Conservation (phyloP, 495 filamentous ascomycete species). For the Aspergillus baeticus region DNA sequence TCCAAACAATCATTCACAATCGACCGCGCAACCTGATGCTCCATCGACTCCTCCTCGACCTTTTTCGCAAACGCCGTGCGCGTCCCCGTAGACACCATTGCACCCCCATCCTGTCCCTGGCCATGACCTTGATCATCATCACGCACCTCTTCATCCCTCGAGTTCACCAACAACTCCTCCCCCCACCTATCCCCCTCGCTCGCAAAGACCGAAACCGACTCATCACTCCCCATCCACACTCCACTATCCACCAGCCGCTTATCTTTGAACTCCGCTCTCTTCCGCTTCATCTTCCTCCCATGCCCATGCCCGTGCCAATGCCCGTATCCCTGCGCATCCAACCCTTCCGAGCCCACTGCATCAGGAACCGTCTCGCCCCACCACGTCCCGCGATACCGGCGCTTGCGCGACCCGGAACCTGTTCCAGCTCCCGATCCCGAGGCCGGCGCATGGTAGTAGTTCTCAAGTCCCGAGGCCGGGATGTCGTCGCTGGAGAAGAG, state of each 20-base stretch:
- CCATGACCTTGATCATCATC: neutral
- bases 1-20: conserved; percentile 60
- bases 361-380: conserved; percentile 55
- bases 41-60: conserved; percentile 29
- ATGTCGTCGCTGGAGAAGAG: conserved; percentile 80
- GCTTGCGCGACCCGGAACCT: conserved; percentile 51
- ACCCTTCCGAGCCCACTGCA: too few species aligned
- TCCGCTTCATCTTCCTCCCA: conserved; percentile 41
- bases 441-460: conserved; percentile 61
- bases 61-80: conserved; percentile 19
- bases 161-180: conserved; percentile 36
- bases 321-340: too few species aligned
- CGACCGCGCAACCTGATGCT: conserved; percentile 35
- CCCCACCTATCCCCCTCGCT: conserved; percentile 38
- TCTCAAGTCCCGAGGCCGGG: conserved; percentile 64
- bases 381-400: conserved; percentile 69
- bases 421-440: neutral
- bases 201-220: conserved; percentile 34
- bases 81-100: neutral
- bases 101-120: neutral
- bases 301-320: neutral
- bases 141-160: neutral
- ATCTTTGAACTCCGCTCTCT: conserved; percentile 54
- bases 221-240: conserved; percentile 76
- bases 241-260: conserved; percentile 73